A percentile compares a stretch with the other conserved stretches of the same genome.
Conservation (phyloP, 169 alveolate species). For the Babesia bovis region DNA sequence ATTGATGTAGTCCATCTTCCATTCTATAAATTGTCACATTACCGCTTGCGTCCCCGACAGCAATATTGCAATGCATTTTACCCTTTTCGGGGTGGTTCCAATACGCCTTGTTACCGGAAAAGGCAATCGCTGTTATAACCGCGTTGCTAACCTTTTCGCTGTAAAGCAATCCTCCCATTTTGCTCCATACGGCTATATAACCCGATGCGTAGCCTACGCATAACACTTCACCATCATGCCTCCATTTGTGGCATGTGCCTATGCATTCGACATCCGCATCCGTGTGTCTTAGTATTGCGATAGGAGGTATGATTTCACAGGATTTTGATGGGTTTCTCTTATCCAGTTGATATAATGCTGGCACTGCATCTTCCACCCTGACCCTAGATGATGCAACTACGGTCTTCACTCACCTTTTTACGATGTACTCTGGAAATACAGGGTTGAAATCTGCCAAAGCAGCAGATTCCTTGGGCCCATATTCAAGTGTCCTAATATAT, state of each 20-base stretch:
- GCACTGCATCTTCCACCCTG: constrained; percentile 51
- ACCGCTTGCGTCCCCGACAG: constrained; percentile 44
- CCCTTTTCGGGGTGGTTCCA: constrained; percentile 23
- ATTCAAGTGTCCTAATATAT: constrained; percentile 32
- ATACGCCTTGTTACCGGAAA: constrained; percentile 36
- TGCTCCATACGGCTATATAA: constrained; percentile 29
- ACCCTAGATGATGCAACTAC: background rate
- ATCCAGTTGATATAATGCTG: constrained; percentile 34
- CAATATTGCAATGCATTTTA: constrained; percentile 9
- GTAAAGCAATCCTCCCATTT: constrained; percentile 6
- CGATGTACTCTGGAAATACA: constrained; percentile 34
- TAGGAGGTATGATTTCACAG: constrained; percentile 49
- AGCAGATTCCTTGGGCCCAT: constrained; percentile 16
- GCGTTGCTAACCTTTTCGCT: background rate
- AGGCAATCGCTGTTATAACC: constrained; percentile 43
- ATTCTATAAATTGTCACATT: constrained; percentile 11
- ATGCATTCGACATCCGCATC: constrained; percentile 7
- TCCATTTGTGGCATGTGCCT: constrained; percentile 46
- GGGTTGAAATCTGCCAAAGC: constrained; percentile 50
- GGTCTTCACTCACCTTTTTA: constrained; percentile 29
- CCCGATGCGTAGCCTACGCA: constrained; percentile 57
- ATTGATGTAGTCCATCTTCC: background rate
- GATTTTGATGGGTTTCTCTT: constrained; percentile 1
- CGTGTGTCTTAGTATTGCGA: constrained; percentile 26
- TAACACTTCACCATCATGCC: constrained; percentile 44